Base-by-base conservation (phyloP, 306 rosid genomes). In the Cotoneaster glaucophyllus region DNA sequence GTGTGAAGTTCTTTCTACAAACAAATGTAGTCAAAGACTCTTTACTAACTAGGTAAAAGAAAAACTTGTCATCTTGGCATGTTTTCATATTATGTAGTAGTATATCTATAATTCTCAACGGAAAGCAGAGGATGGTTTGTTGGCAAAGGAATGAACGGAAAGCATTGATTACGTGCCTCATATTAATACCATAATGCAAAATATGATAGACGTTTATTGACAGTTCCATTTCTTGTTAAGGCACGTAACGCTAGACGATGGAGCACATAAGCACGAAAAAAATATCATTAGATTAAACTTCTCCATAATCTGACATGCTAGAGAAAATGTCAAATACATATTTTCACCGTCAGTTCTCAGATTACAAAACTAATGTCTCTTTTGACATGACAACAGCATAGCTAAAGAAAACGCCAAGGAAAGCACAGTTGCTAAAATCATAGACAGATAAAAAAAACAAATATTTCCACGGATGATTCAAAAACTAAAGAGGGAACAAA, bases 101-200 rank as follows among this genome's bases (percentile, higher is more conserved):
- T 71, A 11, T 50, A 18, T 11, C 5, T 29, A 18, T 6, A 28
- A 52, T 70, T 70, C 61, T 10, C 2, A 21, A 9, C 5, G 64
- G 29, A 71, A 71, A 53, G 52, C 53, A 15, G 53, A n/a, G 62
- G 64, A 19, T 32, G 74, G 53, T 59, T 71, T 71, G 48, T 71
- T 29, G 75, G 8, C n/a, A 54, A n/a, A 18, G 8, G 39, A 54
- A 32, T 22, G 5, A 59, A 25, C 2, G 64, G 64, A 59, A 12
- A 25, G 12, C 21, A 11, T 6, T 53, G 75, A 34, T 34, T 34
- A 34, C 8, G 8, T 34, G 39, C 39, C 39, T 34, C 39, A 1
- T 6, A 34, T 34, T 34, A 34, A 6, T 34, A 34, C 39, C 39
- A 34, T 6, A 34, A 34, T 6, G 6, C 39, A 34, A 34, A 34